A percentile compares a stretch with the other conserved stretches of the same genome.
These are phyloP conservation scores for Zymoseptoria ardabiliae DNA, from an alignment of 2,329 filamentous ascomycete species.

Conservation along the genomic window DNA sequence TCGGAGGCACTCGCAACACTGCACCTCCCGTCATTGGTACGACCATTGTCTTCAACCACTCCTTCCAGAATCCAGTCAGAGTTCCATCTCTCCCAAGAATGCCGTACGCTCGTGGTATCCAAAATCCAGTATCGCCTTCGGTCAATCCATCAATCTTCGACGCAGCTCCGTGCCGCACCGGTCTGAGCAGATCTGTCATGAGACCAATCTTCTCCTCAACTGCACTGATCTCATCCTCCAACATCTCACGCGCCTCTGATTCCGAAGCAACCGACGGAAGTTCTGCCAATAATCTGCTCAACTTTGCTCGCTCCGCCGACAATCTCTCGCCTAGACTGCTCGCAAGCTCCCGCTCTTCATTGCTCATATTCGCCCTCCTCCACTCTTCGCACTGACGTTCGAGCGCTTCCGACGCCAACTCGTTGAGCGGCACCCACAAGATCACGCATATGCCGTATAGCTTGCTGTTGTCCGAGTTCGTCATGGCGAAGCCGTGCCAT, in stretches of 20 bases:
- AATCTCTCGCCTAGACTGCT: conserved; percentile 84
- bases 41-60: conserved; percentile 90
- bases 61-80: conserved; percentile 92
- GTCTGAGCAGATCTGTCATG: conserved; percentile 92
- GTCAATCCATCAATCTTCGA: conserved; percentile 96
- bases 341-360: conserved; percentile 83
- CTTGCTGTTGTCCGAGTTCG: conserved; percentile 81
- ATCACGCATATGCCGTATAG: conserved; percentile 87
- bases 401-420: conserved; percentile 73
- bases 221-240: conserved; percentile 90
- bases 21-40: conserved; percentile 91
- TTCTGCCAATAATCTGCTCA: conserved; percentile 79
- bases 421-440: conserved; percentile 82
- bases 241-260: conserved; percentile 67
- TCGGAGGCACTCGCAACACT: conserved; percentile 74
- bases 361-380: conserved; percentile 65
- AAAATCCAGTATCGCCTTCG: conserved; percentile 88
- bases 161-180: conserved; percentile 85
- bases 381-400: conserved; percentile 55
- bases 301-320: conserved; percentile 76
- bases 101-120: conserved; percentile 90
- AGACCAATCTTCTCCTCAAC: conserved; percentile 95
- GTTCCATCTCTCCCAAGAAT: conserved; percentile 78
- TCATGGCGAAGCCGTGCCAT: conserved; percentile 99
- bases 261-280: conserved; percentile 75